Evolutionary conservation across 805 yeast species (phyloP).

Genomic region (Cyberlindnera petersonii): DNA sequence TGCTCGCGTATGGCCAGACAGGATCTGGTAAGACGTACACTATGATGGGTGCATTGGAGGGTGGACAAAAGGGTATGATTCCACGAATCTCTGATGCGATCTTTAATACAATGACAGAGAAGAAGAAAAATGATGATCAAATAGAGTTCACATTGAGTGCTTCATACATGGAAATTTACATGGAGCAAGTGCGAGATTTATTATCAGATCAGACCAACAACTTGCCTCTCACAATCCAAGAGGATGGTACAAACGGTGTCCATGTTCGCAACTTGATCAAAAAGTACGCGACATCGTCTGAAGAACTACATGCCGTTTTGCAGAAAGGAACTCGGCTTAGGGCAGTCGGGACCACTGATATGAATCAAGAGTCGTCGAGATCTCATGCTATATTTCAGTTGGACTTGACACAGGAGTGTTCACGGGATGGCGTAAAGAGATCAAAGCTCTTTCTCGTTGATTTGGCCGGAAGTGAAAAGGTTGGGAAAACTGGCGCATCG

Average conservation of each 20-base stretch:
- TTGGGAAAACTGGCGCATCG: constrained; percentile 70
- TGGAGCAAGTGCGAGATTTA: constrained; percentile 73
- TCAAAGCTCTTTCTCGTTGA: constrained; percentile 75
- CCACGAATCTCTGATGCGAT: constrained; percentile 69
- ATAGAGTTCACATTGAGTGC: constrained; percentile 60
- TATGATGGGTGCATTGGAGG: constrained; percentile 56
- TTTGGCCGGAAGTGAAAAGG: constrained; percentile 83
- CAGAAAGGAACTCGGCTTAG: constrained; percentile 55
- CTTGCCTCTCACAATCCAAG: constrained; percentile 48
- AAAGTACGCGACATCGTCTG: constrained; percentile 52
- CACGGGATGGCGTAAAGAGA: constrained; percentile 53
- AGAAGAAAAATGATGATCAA: constrained; percentile 32
- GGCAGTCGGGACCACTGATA: constrained; percentile 56
- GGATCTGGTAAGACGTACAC: constrained; percentile 76
- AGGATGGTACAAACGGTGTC: constrained; percentile 60
- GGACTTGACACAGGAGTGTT: constrained; percentile 56
- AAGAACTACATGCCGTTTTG: constrained; percentile 56
- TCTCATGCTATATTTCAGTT: constrained; percentile 79
- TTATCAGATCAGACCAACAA: constrained; percentile 40
- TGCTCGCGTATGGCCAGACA: constrained; percentile 76
- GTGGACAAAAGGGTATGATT: constrained; percentile 49
- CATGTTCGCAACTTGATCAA: constrained; percentile 68
- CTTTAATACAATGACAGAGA: constrained; percentile 47
- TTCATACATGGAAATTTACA: constrained; percentile 75
- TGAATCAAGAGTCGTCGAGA: constrained; percentile 72